These are phyloP conservation scores for Gracilariopsis chorda DNA, from an alignment of 23 red algal genomes.

Conservation along the genomic window DNA sequence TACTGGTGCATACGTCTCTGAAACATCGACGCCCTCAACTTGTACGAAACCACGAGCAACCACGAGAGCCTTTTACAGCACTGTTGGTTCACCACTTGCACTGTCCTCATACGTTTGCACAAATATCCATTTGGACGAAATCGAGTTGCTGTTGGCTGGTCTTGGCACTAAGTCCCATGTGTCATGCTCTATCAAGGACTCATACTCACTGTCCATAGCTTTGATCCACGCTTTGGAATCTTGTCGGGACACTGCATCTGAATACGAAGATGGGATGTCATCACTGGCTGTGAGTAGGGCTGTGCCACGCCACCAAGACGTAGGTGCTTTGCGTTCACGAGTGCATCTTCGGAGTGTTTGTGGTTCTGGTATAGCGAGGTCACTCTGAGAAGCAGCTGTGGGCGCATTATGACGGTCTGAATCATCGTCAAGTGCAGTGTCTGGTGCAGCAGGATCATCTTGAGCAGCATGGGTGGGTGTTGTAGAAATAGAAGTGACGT, in stretches of 20 bases:
- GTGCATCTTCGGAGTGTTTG: background rate
- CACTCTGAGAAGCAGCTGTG: too few species aligned
- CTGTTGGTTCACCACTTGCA: background rate
- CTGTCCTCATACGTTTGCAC: background rate
- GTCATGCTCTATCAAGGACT: slow-evolving; percentile 39
- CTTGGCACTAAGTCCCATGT: slow-evolving; percentile 5
- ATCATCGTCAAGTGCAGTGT: too few species aligned
- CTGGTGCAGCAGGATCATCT: too few species aligned
- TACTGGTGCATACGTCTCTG: slow-evolving; percentile 1
- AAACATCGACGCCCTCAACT: slow-evolving; percentile 8
- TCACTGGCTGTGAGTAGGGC: slow-evolving; percentile 9
- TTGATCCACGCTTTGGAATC: slow-evolving; percentile 1
- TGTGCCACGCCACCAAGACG: background rate
- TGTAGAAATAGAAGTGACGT: background rate
- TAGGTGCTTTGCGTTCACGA: background rate
- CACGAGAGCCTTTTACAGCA: slow-evolving; percentile 20
- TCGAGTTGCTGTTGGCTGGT: background rate
- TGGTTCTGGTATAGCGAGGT: background rate
- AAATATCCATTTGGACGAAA: slow-evolving; percentile 2
- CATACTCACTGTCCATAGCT: background rate
- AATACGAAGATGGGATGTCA: background rate
- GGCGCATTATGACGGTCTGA: too few species aligned
- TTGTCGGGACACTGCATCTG: background rate
- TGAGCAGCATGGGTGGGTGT: background rate
- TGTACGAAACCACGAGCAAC: background rate